Conservation (phyloP, 2,329 filamentous ascomycete species). For the Metarhizium robertsii region DNA sequence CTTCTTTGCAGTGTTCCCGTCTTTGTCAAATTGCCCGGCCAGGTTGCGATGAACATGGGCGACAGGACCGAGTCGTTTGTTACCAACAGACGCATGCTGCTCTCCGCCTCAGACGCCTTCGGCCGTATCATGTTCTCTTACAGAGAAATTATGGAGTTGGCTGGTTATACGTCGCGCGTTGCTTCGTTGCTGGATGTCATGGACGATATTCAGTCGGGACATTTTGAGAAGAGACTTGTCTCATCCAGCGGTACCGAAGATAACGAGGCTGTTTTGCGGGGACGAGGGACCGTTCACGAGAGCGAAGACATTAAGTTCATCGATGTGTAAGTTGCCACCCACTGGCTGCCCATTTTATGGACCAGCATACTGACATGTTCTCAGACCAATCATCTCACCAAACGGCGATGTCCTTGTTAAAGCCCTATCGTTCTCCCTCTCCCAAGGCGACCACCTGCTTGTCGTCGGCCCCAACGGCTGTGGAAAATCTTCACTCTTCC, state of each 20-base stretch:
- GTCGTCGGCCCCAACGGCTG: constrained; percentile 96
- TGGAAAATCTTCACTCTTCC: constrained; percentile 91
- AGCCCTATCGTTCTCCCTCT: constrained; percentile 77
- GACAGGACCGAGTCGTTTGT: constrained; percentile 73
- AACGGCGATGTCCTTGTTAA: constrained; percentile 89
- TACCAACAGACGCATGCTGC: constrained; percentile 83
- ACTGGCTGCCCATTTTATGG: not conserved
- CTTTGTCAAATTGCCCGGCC: constrained; percentile 83
- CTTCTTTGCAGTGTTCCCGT: constrained; percentile 90
- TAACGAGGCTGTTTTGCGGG: constrained; percentile 73
- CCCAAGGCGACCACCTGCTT: constrained; percentile 79
- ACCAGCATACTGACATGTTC: constrained; percentile 2
- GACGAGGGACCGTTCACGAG: constrained; percentile 73
- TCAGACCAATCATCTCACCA: constrained; percentile 80
- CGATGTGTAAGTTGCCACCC: constrained; percentile 50
- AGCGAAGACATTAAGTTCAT: constrained; percentile 77
- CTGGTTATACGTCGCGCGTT: constrained; percentile 89
- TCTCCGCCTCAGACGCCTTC: constrained; percentile 91
- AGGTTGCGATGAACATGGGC: constrained; percentile 55
- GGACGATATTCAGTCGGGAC: constrained; percentile 81
- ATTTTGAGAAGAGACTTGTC: constrained; percentile 93
- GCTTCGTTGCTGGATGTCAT: constrained; percentile 86
- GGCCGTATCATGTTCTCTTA: constrained; percentile 96
- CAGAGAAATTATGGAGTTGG: constrained; percentile 92
- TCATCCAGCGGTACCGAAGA: constrained; percentile 75